Evolutionary conservation across 129 eudicot species (phyloP), one percentile per base, ranked within the genome.

Genomic region (Smallanthus sonchifolius): DNA sequence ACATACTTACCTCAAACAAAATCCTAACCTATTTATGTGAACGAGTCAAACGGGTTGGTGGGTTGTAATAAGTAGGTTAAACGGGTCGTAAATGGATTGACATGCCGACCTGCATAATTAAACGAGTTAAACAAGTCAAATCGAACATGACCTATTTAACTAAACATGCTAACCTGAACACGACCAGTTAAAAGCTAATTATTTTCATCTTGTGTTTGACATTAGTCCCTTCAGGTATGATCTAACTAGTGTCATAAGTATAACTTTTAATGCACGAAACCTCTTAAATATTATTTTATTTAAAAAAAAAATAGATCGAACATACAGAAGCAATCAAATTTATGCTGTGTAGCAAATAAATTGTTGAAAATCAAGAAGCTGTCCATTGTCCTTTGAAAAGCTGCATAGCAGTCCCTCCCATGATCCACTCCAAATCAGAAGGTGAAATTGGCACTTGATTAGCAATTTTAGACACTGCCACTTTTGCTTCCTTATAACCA

Each of bases 401-500:
- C 37, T 88, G 83, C 64, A 65, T 60, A 43, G 78, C 85, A 19
- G 97, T 91, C 78, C 69, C 81, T 38, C 97, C 96, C 97, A 91
- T 83, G 75, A 91, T 86, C 96, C 90, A 88, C 85, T 91, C 92
- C 79, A 81, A 61, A 17, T 88, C 92, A 1, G 86, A 79, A 43
- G 96, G 69, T 6, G 92, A 83, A 59, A 88, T 65, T 32, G 84
- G 67, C 39, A 79, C 86, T 83, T 83, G 84, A 62, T 77, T 67
- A n/a, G 86, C 86, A 55, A 88, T 76, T 34, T 60, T 44, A 30
- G 61, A 63, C 45, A 79, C 87, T 2, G 86, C 92, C 64, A 85
- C 91, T 87, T 87, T 90, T 36, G 89, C 87, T 83, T 77, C 84
- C 76, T 81, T 85, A 63, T 91, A 91, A 32, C 97, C 96, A 72